These are phyloP conservation scores for Allantophomopsis cytisporea DNA, from an alignment of 2,329 filamentous ascomycete species.

Conservation along the genomic window DNA sequence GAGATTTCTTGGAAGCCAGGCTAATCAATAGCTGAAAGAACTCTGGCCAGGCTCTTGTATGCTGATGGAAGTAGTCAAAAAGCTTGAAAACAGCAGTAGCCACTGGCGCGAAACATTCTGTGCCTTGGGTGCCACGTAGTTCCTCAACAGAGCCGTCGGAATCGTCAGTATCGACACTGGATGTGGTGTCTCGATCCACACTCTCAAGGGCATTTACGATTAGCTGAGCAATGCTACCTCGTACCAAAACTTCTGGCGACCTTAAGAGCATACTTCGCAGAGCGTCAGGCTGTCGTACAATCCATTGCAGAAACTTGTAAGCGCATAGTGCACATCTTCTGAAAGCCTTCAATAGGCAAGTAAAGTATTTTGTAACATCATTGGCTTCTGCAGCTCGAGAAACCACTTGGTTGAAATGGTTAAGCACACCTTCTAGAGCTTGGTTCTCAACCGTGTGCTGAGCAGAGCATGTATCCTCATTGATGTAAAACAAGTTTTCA, in stretches of 20 bases:
- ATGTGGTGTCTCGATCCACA: neutral
- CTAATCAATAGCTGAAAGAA: constrained; percentile 57
- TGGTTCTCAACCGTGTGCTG: constrained; percentile 31
- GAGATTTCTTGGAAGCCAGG: constrained; percentile 47
- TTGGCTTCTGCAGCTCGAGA: constrained; percentile 56
- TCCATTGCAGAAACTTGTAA: constrained; percentile 46
- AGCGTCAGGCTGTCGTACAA: constrained; percentile 36
- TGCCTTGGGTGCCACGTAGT: neutral
- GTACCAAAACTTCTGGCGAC: constrained; percentile 41
- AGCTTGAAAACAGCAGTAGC: constrained; percentile 22
- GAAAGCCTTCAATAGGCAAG: constrained; percentile 35
- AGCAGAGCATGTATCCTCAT: constrained; percentile 31
- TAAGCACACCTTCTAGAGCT: constrained; percentile 40
- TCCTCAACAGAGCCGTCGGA: constrained; percentile 4
- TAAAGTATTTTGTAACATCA: constrained; percentile 42
- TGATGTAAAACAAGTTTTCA: constrained; percentile 35
- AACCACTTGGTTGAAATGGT: constrained; percentile 64
- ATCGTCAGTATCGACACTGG: constrained; percentile 12
- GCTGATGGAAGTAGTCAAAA: constrained; percentile 48
- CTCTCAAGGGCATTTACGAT: constrained; percentile 28
- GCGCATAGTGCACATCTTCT: constrained; percentile 39
- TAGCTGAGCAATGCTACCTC: constrained; percentile 33
- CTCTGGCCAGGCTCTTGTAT: constrained; percentile 60
- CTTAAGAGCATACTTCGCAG: constrained; percentile 53
- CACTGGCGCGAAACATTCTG: too few species aligned